A percentile compares a stretch with the other conserved stretches of the same genome.
phyloP scores from a whole-genome alignment of 2,329 filamentous ascomycete species.

The Ophiocordyceps camponoti-saundersi region DNA sequence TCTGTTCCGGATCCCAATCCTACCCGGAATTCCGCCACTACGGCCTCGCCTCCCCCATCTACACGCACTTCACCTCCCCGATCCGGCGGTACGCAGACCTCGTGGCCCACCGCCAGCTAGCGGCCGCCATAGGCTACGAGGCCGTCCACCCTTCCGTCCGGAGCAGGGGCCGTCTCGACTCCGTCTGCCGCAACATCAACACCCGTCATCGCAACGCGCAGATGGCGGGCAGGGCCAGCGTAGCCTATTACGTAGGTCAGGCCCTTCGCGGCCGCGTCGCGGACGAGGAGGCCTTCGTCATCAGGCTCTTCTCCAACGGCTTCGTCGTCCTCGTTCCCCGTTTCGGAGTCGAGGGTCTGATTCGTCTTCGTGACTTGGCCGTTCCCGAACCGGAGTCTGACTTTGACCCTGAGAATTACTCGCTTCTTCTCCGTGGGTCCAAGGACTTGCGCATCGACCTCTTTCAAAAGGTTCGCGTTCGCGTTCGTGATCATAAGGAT shows the following conservation, averaged over 20 bases:
- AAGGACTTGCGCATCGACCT: conserved; percentile 51
- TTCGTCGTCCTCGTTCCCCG: conserved; percentile 91
- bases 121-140: conserved; percentile 89
- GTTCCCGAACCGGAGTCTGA: conserved; percentile 61
- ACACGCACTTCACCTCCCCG: conserved; percentile 95
- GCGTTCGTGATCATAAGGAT: conserved; percentile 84
- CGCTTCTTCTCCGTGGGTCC: conserved; percentile 43
- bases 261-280: conserved; percentile 63
- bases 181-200: conserved; percentile 97
- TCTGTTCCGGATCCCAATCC: conserved; percentile 82
- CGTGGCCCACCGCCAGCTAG: conserved; percentile 82
- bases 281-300: conserved; percentile 86
- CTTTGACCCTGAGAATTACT: conserved; percentile 78
- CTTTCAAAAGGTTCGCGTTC: conserved; percentile 82
- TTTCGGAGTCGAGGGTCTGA: conserved; percentile 88
- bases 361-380: conserved; percentile 69
- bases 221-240: conserved; percentile 80
- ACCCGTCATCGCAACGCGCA: conserved; percentile 93
- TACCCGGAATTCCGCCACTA: conserved; percentile 95
- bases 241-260: conserved; percentile 97
- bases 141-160: conserved; percentile 65
- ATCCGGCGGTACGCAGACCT: conserved; percentile 97
- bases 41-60: conserved; percentile 88
- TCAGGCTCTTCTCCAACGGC: conserved; percentile 94
- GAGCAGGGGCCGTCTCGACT: conserved; percentile 71